Conservation (phyloP, 371 early-diverging fungal genomes). For the Rhizopus microsporus region DNA sequence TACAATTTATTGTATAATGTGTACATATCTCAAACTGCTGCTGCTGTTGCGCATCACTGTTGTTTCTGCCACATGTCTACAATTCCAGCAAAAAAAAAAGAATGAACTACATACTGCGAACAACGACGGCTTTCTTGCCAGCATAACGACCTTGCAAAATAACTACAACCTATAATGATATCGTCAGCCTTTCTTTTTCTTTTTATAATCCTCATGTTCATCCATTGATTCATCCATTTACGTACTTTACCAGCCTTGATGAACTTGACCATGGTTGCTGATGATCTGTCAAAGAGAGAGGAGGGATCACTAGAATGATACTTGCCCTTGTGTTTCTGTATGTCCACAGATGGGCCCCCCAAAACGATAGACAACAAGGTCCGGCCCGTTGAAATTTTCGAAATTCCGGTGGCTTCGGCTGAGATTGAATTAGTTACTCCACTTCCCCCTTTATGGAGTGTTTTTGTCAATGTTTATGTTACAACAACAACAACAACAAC, state of each 20-base stretch:
- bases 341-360: too few species aligned
- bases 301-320: slow-evolving; percentile 8
- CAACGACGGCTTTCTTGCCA: slow-evolving; percentile 98
- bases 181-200: not conserved
- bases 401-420: too few species aligned
- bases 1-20: too few species aligned
- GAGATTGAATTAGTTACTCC: too few species aligned
- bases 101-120: slow-evolving; percentile 73
- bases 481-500: too few species aligned
- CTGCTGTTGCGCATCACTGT: not conserved
- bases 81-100: slow-evolving; percentile 2
- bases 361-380: too few species aligned
- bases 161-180: slow-evolving; percentile 80
- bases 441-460: too few species aligned
- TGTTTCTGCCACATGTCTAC: not conserved
- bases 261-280: slow-evolving; percentile 66
- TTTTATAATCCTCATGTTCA: slow-evolving; percentile 4
- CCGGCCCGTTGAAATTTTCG: too few species aligned
- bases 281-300: slow-evolving; percentile 33
- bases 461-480: too few species aligned
- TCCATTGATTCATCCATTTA: slow-evolving; percentile 24
- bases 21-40: too few species aligned
- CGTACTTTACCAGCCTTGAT: slow-evolving; percentile 63
- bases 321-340: not conserved
- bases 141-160: slow-evolving; percentile 96